phyloP scores from a whole-genome alignment of 768 basidiomycete species.

The Hericium alpestre region DNA sequence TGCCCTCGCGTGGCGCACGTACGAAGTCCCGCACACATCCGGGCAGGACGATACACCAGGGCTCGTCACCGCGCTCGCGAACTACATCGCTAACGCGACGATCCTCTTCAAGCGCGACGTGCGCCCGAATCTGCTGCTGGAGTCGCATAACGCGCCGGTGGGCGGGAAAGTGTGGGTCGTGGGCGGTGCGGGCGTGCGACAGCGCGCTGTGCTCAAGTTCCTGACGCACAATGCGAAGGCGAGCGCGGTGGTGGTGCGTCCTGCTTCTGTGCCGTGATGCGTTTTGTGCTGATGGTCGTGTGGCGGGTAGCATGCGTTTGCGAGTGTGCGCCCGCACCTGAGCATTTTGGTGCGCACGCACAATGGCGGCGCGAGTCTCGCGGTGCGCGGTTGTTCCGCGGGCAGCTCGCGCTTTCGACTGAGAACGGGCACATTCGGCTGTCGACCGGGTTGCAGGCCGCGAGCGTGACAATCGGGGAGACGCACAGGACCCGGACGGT shows the following conservation, averaged over 20 bases:
- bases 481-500: not conserved
- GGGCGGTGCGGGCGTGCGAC: not conserved
- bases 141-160: not conserved
- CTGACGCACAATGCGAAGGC: not conserved
- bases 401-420: not conserved
- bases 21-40: not conserved
- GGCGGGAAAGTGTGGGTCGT: not conserved
- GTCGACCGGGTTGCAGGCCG: not conserved
- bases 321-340: not conserved
- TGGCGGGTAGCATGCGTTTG: not conserved
- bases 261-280: not conserved
- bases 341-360: not conserved
- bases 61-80: not conserved
- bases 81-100: conserved; percentile 22
- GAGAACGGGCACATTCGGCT: not conserved
- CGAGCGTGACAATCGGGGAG: not conserved
- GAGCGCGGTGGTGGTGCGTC: not conserved
- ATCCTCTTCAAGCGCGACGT: conserved; percentile 36
- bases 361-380: not conserved
- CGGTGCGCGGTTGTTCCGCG: not conserved
- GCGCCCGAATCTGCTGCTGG: not conserved
- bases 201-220: not conserved
- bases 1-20: not conserved
- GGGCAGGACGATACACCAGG: not conserved
- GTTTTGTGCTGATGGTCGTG: not conserved